These are phyloP conservation scores for Spiromastix sp. DNA, from an alignment of 2,329 filamentous ascomycete species.

Conservation along the genomic window DNA sequence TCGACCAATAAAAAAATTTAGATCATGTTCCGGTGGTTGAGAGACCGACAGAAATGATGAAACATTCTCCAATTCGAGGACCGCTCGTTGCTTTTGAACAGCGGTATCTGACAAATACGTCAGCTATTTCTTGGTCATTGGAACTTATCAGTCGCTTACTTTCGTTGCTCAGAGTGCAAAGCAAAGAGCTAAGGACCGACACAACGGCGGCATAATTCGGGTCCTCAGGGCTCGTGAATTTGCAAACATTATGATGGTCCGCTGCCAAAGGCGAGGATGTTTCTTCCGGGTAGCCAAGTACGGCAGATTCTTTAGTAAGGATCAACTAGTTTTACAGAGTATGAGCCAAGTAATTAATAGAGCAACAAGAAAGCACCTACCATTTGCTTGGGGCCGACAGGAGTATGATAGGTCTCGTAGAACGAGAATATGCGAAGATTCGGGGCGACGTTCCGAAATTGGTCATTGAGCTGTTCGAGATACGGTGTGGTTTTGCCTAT, in stretches of 20 bases:
- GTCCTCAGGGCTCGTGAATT: background rate
- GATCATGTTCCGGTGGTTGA: background rate
- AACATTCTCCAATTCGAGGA: too few relatives aligned
- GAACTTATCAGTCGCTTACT: too few relatives aligned
- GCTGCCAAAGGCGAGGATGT: background rate
- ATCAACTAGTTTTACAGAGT: too few relatives aligned
- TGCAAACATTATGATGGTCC: constrained; percentile 1
- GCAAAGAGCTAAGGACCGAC: too few relatives aligned
- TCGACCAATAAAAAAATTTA: background rate
- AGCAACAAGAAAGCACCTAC: too few relatives aligned
- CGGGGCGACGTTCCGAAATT: constrained; percentile 12
- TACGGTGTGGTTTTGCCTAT: constrained; percentile 9
- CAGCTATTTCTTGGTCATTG: too few relatives aligned
- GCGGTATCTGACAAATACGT: background rate
- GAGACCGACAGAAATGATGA: too few relatives aligned
- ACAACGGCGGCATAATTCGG: constrained; percentile 1
- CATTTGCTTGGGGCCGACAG: constrained; percentile 6
- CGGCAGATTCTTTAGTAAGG: background rate
- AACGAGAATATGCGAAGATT: constrained; percentile 12
- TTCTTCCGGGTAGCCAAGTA: background rate
- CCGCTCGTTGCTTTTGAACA: too few relatives aligned
- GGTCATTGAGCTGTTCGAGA: constrained; percentile 11
- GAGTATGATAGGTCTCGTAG: constrained; percentile 11
- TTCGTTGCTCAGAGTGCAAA: too few relatives aligned
- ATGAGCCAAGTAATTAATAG: too few relatives aligned